These are phyloP conservation scores for Colletotrichum karsti DNA, from an alignment of 2,329 filamentous ascomycete genomes.

Conservation along the genomic window DNA sequence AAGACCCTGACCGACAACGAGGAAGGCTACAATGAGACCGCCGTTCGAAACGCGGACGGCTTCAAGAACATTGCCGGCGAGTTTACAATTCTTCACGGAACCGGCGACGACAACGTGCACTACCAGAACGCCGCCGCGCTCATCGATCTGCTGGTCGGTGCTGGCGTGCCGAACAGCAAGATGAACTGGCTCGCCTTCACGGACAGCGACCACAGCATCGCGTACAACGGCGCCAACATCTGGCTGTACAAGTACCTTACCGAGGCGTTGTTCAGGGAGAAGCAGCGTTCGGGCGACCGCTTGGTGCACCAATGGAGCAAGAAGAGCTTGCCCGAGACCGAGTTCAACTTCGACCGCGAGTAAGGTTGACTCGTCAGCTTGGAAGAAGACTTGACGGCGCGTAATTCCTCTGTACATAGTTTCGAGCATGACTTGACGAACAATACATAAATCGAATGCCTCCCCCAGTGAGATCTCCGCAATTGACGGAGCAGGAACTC, in stretches of 20 bases:
- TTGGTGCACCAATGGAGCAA: conserved; percentile 46
- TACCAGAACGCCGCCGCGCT: conserved; percentile 73
- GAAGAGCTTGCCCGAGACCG: conserved; percentile 11
- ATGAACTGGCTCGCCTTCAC: conserved; percentile 72
- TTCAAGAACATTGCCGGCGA: conserved; percentile 70
- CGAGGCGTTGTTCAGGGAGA: conserved; percentile 68
- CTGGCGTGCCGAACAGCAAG: conserved; percentile 66
- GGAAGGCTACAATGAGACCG: conserved; percentile 67
- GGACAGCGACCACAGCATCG: conserved; percentile 70
- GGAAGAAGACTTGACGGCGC: neutral
- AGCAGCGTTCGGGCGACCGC: conserved; percentile 50
- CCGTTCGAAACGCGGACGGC: conserved; percentile 64
- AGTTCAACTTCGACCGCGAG: conserved; percentile 11
- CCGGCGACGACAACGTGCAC: conserved; percentile 77
- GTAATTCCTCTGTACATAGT: neutral
- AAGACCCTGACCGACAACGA: conserved; percentile 65
- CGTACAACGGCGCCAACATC: conserved; percentile 60
- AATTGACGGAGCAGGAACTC: too few species aligned
- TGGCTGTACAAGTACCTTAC: conserved; percentile 73
- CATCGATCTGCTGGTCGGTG: conserved; percentile 67
- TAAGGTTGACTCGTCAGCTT: neutral
- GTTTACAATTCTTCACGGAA: conserved; percentile 71
- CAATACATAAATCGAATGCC: too few species aligned
- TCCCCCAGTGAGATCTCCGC: too few species aligned
- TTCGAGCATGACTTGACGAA: neutral